Percentiles rank a stretch among this genome's conserved stretches.
phyloP scores from a whole-genome alignment of 257 asterid genomes.

The Ballota nigra region DNA sequence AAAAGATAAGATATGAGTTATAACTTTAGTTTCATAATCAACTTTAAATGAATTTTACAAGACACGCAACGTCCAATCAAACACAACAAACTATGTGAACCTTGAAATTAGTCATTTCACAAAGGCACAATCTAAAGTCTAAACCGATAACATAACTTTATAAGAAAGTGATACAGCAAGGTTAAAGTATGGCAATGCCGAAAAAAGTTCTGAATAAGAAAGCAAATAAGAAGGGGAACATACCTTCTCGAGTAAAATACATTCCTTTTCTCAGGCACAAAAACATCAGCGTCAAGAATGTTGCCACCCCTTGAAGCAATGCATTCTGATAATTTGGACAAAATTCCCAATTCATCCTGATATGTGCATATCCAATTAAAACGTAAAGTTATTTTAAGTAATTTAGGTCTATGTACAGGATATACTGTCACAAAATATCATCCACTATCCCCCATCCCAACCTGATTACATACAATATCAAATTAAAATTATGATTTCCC shows the following conservation, averaged over 20 bases:
- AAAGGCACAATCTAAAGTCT: background rate
- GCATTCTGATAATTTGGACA: constrained; percentile 84
- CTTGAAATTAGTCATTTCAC: background rate
- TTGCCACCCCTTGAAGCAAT: constrained; percentile 90
- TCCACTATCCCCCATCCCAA: constrained; percentile 4
- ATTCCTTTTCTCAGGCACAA: constrained; percentile 78
- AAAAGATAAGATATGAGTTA: background rate
- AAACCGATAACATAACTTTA: background rate
- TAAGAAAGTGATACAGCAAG: constrained; percentile 1
- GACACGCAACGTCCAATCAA: background rate
- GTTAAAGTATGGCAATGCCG: background rate
- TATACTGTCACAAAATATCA: background rate
- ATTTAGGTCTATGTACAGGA: background rate
- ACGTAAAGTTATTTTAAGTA: no score
- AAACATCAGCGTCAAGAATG: constrained; percentile 84
- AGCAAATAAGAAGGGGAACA: constrained; percentile 6
- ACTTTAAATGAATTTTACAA: background rate
- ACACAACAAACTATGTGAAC: background rate
- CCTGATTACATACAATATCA: constrained; percentile 6
- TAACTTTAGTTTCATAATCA: background rate
- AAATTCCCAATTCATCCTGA: constrained; percentile 93
- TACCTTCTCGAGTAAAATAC: constrained; percentile 93
- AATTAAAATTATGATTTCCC: background rate
- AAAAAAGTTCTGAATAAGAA: background rate
- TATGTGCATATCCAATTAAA: constrained; percentile 3